Evolutionary conservation across 140 eudicot genomes (phyloP), one percentile per base, ranked within the genome.

Genomic region (Oenanthe javanica): DNA sequence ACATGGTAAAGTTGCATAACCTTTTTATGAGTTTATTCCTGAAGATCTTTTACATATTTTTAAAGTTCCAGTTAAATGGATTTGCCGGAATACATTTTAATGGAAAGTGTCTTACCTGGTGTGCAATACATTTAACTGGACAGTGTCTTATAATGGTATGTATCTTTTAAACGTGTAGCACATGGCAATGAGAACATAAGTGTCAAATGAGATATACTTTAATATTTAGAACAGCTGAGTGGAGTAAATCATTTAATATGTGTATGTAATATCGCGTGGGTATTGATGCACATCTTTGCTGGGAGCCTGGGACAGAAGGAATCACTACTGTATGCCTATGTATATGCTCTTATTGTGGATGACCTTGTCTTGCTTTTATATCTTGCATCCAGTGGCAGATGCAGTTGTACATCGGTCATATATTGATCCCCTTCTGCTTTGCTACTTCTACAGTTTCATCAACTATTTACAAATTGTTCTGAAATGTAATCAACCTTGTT

Each of bases 1-100:
- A 82, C 98, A 94, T 67, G 98, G 98, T 94, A 23, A 94, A 94
- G 66, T 49, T 85, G 55, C 47, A 5, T 47, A 52, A 75, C 38
- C 74, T 50, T 47, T 67, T 4, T 79, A 43, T 57, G 52, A 77
- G 8, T 45, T 45, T 9, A 77, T 64, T 63, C 21, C n/a, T 2
- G 38, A 14, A 79, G 25, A 67, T 55, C 12, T 48, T 36, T 27
- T 47, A 19, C 76, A 66, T 25, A 16, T 25, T 23, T 66, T 49
- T n/a, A 46, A 79, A 15, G 18, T 23, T 25, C 36, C 51, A 23
- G 10, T 64, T 51, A 21, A 4, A 47, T 47, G 61, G 12, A 46
- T 74, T 11, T 74, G 52, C n/a, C 43, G 31, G 49, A 13, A 31
- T n/a, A 31, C 19, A 25, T 25, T 8, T 19, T 74, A 46, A 0